phyloP scores from a whole-genome alignment of 2,329 filamentous ascomycete genomes.

The Botrytis galanthina region DNA sequence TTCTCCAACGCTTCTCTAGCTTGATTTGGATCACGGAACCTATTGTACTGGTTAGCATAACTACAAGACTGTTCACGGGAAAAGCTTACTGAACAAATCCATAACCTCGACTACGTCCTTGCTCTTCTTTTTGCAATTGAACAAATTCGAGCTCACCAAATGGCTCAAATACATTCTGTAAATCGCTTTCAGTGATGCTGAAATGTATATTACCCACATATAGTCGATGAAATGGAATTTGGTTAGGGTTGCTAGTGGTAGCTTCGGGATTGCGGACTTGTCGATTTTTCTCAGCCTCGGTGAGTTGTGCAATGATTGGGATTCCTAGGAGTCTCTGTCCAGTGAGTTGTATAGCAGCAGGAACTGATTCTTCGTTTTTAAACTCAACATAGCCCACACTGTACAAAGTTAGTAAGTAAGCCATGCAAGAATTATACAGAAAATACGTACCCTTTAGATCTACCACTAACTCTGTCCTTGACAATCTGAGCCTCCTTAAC shows the following conservation, averaged over 20 bases:
- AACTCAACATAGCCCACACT: constrained; percentile 99
- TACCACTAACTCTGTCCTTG: constrained; percentile 92
- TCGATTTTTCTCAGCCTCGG: constrained; percentile 98
- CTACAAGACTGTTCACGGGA: neutral
- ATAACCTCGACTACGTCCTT: constrained; percentile 86
- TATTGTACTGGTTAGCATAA: constrained; percentile 46
- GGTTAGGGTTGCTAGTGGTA: constrained; percentile 67
- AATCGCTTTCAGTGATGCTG: constrained; percentile 93
- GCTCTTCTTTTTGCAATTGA: constrained; percentile 94
- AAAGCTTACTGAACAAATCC: constrained; percentile 92
- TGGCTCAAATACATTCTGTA: constrained; percentile 94
- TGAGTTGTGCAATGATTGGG: constrained; percentile 96
- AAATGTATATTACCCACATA: constrained; percentile 99
- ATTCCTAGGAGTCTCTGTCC: constrained; percentile 98
- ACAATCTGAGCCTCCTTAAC: constrained; percentile 99
- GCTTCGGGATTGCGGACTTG: constrained; percentile 82
- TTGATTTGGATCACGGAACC: constrained; percentile 84
- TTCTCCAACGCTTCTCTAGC: constrained; percentile 95
- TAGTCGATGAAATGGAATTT: constrained; percentile 92
- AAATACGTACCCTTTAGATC: constrained; percentile 84
- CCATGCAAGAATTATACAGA: neutral
- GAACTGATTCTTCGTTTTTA: constrained; percentile 90
- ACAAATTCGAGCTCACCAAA: constrained; percentile 98
- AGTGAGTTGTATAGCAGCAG: constrained; percentile 93
- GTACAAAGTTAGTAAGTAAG: constrained; percentile 41